Conservation (phyloP, 257 asterid genomes). For the Fraxinus pennsylvanica region DNA sequence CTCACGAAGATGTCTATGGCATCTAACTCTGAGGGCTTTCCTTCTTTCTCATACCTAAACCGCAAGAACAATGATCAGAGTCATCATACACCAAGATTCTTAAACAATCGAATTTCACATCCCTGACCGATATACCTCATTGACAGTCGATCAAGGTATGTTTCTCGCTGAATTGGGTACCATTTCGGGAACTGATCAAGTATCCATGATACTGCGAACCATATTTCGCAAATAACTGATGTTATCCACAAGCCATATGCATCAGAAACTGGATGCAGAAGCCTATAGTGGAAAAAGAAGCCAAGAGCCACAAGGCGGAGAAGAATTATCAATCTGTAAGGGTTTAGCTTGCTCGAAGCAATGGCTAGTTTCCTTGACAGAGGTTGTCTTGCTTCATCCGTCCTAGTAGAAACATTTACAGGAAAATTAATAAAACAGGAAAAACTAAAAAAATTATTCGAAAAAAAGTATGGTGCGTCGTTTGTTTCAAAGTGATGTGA, state of each 20-base stretch:
- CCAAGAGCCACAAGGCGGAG: conserved; percentile 81
- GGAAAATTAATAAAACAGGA: conserved; percentile 8
- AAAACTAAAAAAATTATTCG: neutral
- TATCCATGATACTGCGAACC: conserved; percentile 94
- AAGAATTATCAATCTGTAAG: conserved; percentile 73
- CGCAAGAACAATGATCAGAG: neutral
- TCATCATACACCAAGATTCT: neutral
- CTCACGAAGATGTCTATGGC: conserved; percentile 74
- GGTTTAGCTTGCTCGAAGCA: conserved; percentile 81
- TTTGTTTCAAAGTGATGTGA: neutral
- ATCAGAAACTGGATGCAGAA: conserved; percentile 76
- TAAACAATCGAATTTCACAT: neutral
- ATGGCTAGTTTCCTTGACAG: conserved; percentile 83
- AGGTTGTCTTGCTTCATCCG: conserved; percentile 97
- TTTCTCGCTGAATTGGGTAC: conserved; percentile 83
- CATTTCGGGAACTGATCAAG: conserved; percentile 96
- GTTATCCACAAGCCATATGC: conserved; percentile 89
- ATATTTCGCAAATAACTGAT: conserved; percentile 89
- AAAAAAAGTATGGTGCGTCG: neutral
- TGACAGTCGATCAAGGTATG: conserved; percentile 87
- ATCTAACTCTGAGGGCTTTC: conserved; percentile 70
- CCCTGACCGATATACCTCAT: conserved; percentile 47
- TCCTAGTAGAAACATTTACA: conserved; percentile 48
- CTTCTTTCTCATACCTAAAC: conserved; percentile 81
- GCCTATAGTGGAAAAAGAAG: conserved; percentile 77